phyloP scores from a whole-genome alignment of 352 stramenopile species.

The Phytophthora hibernalis region DNA sequence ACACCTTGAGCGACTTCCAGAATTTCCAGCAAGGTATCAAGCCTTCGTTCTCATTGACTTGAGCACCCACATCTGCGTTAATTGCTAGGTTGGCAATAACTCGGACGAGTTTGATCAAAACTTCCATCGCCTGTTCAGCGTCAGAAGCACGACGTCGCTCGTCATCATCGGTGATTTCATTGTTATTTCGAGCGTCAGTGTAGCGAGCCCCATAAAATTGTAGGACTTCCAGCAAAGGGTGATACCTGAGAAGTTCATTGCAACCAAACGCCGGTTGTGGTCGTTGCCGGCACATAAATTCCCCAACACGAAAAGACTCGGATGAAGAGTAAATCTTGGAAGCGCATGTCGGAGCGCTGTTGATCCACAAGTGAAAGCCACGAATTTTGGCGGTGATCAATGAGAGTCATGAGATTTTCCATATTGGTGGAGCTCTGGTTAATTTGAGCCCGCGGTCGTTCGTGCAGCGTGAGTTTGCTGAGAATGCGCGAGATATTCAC shows the following conservation, averaged over 20 bases:
- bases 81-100: slow-evolving; percentile 87
- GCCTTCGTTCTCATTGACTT: slow-evolving; percentile 44
- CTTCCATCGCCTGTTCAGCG: slow-evolving; percentile 49
- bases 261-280: slow-evolving; percentile 64
- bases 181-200: slow-evolving; percentile 2
- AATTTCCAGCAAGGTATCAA: slow-evolving; percentile 54
- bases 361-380: slow-evolving; percentile 46
- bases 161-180: slow-evolving; percentile 10
- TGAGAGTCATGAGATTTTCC: slow-evolving; percentile 52
- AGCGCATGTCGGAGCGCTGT: slow-evolving; percentile 43
- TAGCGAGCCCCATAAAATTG: slow-evolving; percentile 59
- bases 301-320: slow-evolving; percentile 85
- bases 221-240: slow-evolving; percentile 50
- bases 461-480: slow-evolving; percentile 85
- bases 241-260: slow-evolving; percentile 38
- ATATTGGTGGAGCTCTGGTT: slow-evolving; percentile 58
- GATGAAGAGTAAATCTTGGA: slow-evolving; percentile 69
- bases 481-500: slow-evolving; percentile 82
- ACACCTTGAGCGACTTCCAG: slow-evolving; percentile 43
- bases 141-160: slow-evolving; percentile 14
- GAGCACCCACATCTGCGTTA: slow-evolving; percentile 63
- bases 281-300: slow-evolving; percentile 91
- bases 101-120: slow-evolving; percentile 86
- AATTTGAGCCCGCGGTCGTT: slow-evolving; percentile 71
- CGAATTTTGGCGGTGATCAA: slow-evolving; percentile 48